Evolutionary conservation across 805 yeast species (phyloP).

Genomic region (Lipomyces starkeyi): DNA sequence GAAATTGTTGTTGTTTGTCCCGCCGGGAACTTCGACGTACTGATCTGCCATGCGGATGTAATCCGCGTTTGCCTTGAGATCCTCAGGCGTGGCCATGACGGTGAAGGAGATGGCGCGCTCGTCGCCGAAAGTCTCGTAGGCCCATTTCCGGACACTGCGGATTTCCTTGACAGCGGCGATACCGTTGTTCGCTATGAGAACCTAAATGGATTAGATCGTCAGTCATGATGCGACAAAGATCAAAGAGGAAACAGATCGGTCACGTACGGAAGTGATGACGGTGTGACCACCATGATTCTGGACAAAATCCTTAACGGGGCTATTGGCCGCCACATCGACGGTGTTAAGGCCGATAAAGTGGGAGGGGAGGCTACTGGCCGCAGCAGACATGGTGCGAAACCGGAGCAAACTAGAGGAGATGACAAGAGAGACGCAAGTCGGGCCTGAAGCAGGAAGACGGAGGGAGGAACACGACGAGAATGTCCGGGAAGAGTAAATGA

Average conservation of each 20-base stretch:
- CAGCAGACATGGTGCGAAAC: constrained; percentile 18
- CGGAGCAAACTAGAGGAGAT: constrained; percentile 14
- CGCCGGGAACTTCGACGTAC: constrained; percentile 98
- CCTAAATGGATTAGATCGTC: constrained; percentile 42
- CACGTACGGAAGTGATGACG: constrained; percentile 67
- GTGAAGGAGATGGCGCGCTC: constrained; percentile 93
- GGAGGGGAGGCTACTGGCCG: constrained; percentile 47
- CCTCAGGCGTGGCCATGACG: constrained; percentile 99
- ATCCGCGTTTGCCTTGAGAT: constrained; percentile 94
- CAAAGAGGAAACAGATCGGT: neutral
- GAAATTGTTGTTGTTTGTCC: constrained; percentile 96
- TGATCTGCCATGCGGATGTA: constrained; percentile 99
- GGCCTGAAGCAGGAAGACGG: constrained; percentile 5
- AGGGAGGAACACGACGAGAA: constrained; percentile 7
- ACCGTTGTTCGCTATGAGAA: constrained; percentile 97
- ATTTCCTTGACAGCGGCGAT: constrained; percentile 99
- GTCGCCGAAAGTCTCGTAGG: constrained; percentile 97
- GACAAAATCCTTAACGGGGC: constrained; percentile 80
- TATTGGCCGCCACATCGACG: constrained; percentile 72
- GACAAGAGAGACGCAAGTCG: constrained; percentile 5
- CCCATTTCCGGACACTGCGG: constrained; percentile 97
- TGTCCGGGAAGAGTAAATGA: constrained; percentile 7
- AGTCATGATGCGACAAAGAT: constrained; percentile 1
- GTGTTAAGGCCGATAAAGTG: constrained; percentile 87
- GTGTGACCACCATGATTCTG: constrained; percentile 90